These are phyloP conservation scores for Diplotaxis tenuifolia DNA, from an alignment of 345 rosid species.

Conservation along the genomic window DNA sequence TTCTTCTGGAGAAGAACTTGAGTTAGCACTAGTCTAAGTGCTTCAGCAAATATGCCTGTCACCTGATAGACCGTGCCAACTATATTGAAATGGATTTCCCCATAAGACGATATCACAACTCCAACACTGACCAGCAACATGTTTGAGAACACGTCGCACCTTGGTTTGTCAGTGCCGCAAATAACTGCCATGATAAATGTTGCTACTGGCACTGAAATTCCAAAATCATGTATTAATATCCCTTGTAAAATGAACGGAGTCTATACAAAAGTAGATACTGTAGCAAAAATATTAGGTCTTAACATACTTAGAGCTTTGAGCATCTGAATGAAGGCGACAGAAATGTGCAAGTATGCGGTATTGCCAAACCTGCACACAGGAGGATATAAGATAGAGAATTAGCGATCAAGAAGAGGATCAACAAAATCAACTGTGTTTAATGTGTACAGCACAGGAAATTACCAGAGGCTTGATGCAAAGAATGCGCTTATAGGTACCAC, in stretches of 20 bases:
- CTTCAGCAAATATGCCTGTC: constrained; percentile 94
- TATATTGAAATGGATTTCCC: constrained; percentile 91
- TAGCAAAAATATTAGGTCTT: constrained; percentile 17
- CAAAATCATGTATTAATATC: constrained; percentile 33
- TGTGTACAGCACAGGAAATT: constrained; percentile 34
- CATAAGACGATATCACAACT: constrained; percentile 90
- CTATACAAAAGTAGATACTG: not conserved
- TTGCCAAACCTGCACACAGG: constrained; percentile 86
- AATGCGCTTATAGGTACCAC: constrained; percentile 93
- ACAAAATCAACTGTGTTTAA: not conserved
- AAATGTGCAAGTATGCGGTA: constrained; percentile 88
- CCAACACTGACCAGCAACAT: constrained; percentile 96
- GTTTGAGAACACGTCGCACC: constrained; percentile 88
- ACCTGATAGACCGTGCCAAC: constrained; percentile 94
- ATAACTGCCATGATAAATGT: constrained; percentile 83
- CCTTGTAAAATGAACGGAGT: constrained; percentile 13
- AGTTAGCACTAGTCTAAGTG: constrained; percentile 93
- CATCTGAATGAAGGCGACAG: constrained; percentile 99
- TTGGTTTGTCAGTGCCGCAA: constrained; percentile 87
- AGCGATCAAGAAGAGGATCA: constrained; percentile 6
- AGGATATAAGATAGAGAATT: constrained; percentile 13
- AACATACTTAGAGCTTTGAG: constrained; percentile 94
- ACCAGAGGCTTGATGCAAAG: constrained; percentile 99
- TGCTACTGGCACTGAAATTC: constrained; percentile 93
- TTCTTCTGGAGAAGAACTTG: constrained; percentile 94